These are phyloP conservation scores for Balamuthia mandrillaris DNA, from an alignment of 208 protist species.

Conservation along the genomic window DNA sequence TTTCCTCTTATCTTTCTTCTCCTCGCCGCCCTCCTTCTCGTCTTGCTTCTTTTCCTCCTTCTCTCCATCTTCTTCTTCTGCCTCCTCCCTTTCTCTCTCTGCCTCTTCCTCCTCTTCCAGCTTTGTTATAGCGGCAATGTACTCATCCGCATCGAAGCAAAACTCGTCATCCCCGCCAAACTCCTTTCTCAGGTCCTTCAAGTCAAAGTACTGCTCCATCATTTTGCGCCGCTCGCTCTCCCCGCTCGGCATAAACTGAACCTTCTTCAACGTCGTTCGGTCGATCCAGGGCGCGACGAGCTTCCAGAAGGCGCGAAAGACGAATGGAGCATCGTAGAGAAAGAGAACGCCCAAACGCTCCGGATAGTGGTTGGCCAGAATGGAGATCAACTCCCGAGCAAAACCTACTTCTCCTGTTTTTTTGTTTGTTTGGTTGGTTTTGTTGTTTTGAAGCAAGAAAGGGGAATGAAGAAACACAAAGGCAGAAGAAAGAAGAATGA, in stretches of 20 bases:
- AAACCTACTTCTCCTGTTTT: constrained; percentile 20
- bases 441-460: too few relatives aligned
- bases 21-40: too few relatives aligned
- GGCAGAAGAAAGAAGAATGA: too few relatives aligned
- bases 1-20: too few relatives aligned
- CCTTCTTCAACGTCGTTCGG: constrained; percentile 27
- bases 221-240: constrained; percentile 5
- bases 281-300: constrained; percentile 36
- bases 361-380: constrained; percentile 27
- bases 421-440: too few relatives aligned
- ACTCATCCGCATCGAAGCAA: constrained; percentile 1
- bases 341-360: constrained; percentile 25
- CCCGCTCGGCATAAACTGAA: constrained; percentile 14
- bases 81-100: neutral
- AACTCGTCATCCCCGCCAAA: constrained; percentile 16
- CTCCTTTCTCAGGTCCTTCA: constrained; percentile 1
- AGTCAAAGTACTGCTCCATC: too few relatives aligned
- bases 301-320: constrained; percentile 43
- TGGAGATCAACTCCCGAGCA: constrained; percentile 19
- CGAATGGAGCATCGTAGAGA: neutral
- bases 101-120: neutral
- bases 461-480: too few relatives aligned
- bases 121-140: constrained; percentile 6
- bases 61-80: neutral
- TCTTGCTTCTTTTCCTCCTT: neutral